Base-by-base conservation (phyloP, 305 asterid genomes). In the Fraxinus ornus region DNA sequence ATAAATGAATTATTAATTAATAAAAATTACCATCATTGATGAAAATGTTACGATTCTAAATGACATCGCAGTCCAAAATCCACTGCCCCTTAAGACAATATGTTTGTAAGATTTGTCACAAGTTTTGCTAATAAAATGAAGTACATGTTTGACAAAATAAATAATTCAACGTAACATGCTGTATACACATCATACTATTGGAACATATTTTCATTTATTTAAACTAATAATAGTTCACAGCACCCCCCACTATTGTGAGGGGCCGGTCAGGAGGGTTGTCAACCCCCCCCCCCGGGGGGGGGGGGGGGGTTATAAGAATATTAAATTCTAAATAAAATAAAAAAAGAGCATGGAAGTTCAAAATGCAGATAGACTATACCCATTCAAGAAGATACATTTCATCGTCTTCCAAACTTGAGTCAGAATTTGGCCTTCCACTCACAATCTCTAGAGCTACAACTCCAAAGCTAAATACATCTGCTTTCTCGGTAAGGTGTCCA, bases 401-500 rank as follows among this genome's bases (percentile, higher is more conserved):
- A 60, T 87, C 94, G 55, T 82, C 91, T 72, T 89, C 92, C 84
- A 89, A 82, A 55, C 80, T 91, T 32, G 88, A 33, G 89, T 91
- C 95, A 26, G 93, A 85, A 79, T 93, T 93, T 7, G 91, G 72
- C 85, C 97, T 90, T 83, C 97, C 97, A 17, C 94, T 87, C 85
- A 92, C 80, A 19, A 94, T 86, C 83, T 93, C 97, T 9, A 93
- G 89, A 76, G 94, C 92, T 22, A 91, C 98, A 47, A 93, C 96
- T 83, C 98, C 97, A 66, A 90, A 95, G 66, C 94, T 85, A 82
- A 92, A 95, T 75, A 91, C 90, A 78, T 92, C 98, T 7, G 88
- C 97, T 86, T 95, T 95, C 85, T 93, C 98, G 2, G 98, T 92
- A 33, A 95, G 90, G 78, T 89, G 94, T 35, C 98, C 98, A 17